Evolutionary conservation across 2,329 filamentous ascomycete species (phyloP), one percentile per base, ranked within the genome.

Genomic region (Rhynchosporium graminicola): DNA sequence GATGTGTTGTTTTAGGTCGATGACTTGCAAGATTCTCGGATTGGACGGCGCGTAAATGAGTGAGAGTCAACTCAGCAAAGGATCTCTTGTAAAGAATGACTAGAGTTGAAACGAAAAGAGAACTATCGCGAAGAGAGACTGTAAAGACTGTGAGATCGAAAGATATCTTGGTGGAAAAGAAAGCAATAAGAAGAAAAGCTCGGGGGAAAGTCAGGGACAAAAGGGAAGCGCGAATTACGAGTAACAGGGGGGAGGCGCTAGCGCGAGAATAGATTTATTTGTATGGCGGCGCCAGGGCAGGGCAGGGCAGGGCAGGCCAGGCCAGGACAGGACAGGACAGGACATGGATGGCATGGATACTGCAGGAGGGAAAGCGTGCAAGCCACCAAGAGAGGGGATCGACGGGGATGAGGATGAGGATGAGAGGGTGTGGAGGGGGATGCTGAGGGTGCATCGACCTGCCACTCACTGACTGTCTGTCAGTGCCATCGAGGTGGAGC

Each of bases 21-120:
- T 13, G 50, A 55, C 31, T 33, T 51, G 26, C 31, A 56, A 33
- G 38, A 59, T 61, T 60, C 60, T 67, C 57, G 65, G 63, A 63
- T 59, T 68, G 51, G 60, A 64, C 61, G 63, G 63, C 60, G 48
- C 47, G 58, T 59, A 58, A 71, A 67, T 42, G 69, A 72, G 71
- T 71, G 72, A 73, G 71, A 74, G 69, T 74, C 72, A 67, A 73
- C 73, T 72, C 58, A 69, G 71, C 72, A 67, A 62, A 28, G 59
- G 56, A 59, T 58, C 52, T 64, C 69, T 70, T 64, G 63, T 65
- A 73, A 73, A 66, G 72, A 74, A 69, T 71, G 73, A 73, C 71
- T 68, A 68, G 61, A 69, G 68, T 62, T 71, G 66, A 65, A 63
- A 66, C 63, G 67, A 68, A 70, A 72, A 63, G 64, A 62, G 66